Evolutionary conservation across 2,329 filamentous ascomycete genomes (phyloP).

Genomic region (Arthroderma sp.): DNA sequence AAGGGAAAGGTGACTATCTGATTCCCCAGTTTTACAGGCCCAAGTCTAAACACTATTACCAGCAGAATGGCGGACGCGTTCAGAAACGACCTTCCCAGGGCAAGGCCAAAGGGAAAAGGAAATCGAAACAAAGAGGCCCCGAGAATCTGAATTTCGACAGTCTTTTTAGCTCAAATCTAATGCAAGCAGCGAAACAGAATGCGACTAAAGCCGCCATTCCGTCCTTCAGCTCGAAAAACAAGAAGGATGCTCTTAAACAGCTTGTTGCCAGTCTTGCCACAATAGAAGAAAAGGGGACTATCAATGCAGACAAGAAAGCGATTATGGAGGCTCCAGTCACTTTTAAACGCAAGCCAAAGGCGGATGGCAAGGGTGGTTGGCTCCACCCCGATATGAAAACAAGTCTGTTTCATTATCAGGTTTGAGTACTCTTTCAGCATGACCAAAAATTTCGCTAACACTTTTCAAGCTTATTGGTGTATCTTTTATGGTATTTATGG

Average conservation of each 20-base stretch:
- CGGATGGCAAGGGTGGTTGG: slow-evolving; percentile 21
- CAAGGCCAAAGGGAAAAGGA: not conserved
- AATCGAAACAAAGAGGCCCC: not conserved
- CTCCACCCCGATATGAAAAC: slow-evolving; percentile 20
- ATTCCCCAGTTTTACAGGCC: too few species aligned
- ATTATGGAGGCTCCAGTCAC: slow-evolving; percentile 18
- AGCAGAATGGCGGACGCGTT: too few species aligned
- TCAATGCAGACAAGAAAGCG: slow-evolving; percentile 14
- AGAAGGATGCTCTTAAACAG: slow-evolving; percentile 20
- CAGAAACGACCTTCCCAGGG: too few species aligned
- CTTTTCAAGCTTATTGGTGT: slow-evolving; percentile 17
- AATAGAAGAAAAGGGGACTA: slow-evolving; percentile 14
- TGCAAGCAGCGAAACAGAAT: slow-evolving; percentile 12
- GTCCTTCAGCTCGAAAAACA: slow-evolving; percentile 13
- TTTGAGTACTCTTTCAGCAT: slow-evolving; percentile 3
- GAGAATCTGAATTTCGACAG: slow-evolving; percentile 6
- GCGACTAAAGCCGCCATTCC: slow-evolving; percentile 14
- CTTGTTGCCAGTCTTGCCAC: slow-evolving; percentile 20
- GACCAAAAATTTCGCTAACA: slow-evolving; percentile 2
- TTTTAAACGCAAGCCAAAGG: slow-evolving; percentile 16
- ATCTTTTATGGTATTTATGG: slow-evolving; percentile 20
- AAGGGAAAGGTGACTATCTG: too few species aligned
- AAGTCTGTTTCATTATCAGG: slow-evolving; percentile 25
- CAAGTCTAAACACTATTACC: too few species aligned
- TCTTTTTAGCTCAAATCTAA: slow-evolving; percentile 6